phyloP scores from a whole-genome alignment of 768 basidiomycete species.

The Chiua virens region DNA sequence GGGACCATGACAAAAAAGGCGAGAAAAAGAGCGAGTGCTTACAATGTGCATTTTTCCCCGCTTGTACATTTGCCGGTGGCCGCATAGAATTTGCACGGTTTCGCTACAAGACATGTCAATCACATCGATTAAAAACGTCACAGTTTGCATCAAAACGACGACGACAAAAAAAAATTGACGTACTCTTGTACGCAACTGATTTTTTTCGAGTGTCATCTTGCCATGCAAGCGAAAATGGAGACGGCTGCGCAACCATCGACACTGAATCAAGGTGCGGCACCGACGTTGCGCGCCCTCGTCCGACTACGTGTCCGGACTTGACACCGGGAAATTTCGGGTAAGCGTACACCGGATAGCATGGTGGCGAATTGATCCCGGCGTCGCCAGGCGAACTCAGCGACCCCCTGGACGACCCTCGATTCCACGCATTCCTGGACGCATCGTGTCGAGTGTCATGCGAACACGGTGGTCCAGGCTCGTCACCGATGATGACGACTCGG shows the following conservation, averaged over 20 bases:
- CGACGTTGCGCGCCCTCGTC: conserved; percentile 10
- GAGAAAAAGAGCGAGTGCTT: conserved; percentile 25
- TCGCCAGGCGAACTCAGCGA: conserved; percentile 9
- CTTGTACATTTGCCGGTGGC: conserved; percentile 48
- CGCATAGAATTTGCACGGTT: conserved; percentile 58
- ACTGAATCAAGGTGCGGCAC: conserved; percentile 1
- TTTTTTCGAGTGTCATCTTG: conserved; percentile 22
- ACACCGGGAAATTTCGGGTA: conserved; percentile 16
- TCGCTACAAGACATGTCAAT: conserved; percentile 38
- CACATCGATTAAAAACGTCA: not conserved
- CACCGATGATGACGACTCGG: conserved; percentile 16
- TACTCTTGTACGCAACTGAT: conserved; percentile 30
- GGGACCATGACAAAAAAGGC: not conserved
- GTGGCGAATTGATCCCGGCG: conserved; percentile 10
- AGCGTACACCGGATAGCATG: conserved; percentile 7
- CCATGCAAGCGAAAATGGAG: conserved; percentile 2
- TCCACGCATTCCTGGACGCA: conserved; percentile 2
- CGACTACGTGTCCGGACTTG: conserved; percentile 9
- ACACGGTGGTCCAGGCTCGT: conserved; percentile 11
- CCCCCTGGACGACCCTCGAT: not conserved
- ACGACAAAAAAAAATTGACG: conserved; percentile 3
- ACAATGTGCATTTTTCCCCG: conserved; percentile 62
- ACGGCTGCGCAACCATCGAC: not conserved
- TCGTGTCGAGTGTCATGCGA: conserved; percentile 5
- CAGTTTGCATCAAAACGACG: too few relatives aligned